Conservation (phyloP, 192 early-diverging fungal genomes). For the Podila epicladia region DNA sequence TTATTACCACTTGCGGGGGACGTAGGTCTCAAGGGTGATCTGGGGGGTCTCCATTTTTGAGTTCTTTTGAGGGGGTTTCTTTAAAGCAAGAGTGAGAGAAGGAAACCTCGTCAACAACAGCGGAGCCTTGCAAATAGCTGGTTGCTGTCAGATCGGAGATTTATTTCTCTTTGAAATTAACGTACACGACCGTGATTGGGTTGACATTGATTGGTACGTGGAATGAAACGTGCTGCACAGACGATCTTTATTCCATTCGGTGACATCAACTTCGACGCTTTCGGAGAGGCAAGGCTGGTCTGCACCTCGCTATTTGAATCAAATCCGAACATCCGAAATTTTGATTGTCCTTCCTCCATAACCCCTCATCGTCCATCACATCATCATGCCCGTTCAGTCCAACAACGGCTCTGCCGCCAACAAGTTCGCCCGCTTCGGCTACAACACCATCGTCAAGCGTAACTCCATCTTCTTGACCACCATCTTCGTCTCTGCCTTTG, state of each 20-base stretch:
- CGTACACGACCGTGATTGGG: no score
- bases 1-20: slow-evolving; percentile 53
- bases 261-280: neutral
- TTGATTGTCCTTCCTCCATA: neutral
- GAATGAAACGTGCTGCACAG: no score
- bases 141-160: no score
- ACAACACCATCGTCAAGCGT: slow-evolving; percentile 74
- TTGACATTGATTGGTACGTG: no score
- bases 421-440: slow-evolving; percentile 54
- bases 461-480: slow-evolving; percentile 75
- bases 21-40: slow-evolving; percentile 53
- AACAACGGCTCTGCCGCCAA: slow-evolving; percentile 48
- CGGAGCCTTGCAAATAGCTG: no score
- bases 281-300: no score
- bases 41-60: slow-evolving; percentile 49
- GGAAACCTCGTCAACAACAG: slow-evolving; percentile 6
- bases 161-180: no score
- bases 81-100: slow-evolving; percentile 52
- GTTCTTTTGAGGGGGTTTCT: slow-evolving; percentile 41
- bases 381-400: slow-evolving; percentile 50
- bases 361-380: neutral
- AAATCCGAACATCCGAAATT: no score
- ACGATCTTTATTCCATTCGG: neutral
- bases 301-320: no score
- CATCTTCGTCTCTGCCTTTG: slow-evolving; percentile 77